Base-by-base conservation (phyloP, 148 eudicot genomes). In the Euryodendron excelsum region DNA sequence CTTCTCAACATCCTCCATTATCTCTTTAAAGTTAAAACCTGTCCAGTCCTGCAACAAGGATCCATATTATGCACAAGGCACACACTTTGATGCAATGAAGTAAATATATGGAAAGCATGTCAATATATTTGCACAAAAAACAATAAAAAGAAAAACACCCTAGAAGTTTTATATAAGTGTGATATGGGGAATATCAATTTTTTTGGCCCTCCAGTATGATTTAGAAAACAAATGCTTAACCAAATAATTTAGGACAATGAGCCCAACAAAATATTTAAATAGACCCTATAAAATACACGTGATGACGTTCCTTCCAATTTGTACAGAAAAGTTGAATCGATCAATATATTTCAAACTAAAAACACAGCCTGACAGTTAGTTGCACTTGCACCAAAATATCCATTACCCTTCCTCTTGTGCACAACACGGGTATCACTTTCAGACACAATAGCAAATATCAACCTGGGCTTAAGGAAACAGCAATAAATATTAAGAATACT, bases 1-100 rank as follows among this genome's bases (percentile, higher is more conserved):
- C 86, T 90, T 91, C 87, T 96, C 98, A 77, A 96, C 99, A 52
- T 96, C 99, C n/a, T 81, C 85, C 98, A 96, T 96, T 78, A 96
- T 96, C 82, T 84, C 83, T 82, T 91, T 87, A 81, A 96, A 96
- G 85, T 85, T 83, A 74, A 96, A 86, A 75, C 99, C 98, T 59
- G 90, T 92, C 99, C 99, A 96, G 77, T 96, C 98, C 99, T 96
- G 95, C 82, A 80, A 80, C 44, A 78, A 80, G 68, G 36, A 64
- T 44, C 65, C 41, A 33, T 6, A 75, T 75, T 52, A 81, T 59
- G 50, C 63, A 48, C 12, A 37, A 33, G n/a, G 45, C n/a, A 79
- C 25, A 67, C 12, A 30, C 55, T 74, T 52, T 31, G 62, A 23
- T 55, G 65, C 73, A 20, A 41, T 65, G 69, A 53, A 45, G 9